Conservation (phyloP, 192 early-diverging fungal genomes). For the Linnemannia schmuckeri region DNA sequence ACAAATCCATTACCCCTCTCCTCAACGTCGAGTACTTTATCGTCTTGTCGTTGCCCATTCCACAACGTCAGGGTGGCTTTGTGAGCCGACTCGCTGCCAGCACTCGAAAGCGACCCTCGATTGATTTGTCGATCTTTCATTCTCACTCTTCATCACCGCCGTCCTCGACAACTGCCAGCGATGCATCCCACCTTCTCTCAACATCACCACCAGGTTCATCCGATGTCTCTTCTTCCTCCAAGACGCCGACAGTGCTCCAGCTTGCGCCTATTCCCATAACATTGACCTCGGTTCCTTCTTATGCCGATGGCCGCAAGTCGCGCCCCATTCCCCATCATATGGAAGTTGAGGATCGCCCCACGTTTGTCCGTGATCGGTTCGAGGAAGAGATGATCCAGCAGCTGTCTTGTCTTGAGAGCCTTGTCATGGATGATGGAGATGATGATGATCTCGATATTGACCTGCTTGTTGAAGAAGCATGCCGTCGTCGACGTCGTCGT, state of each 20-base stretch:
- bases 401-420: slow-evolving; percentile 39
- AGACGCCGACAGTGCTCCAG: background rate
- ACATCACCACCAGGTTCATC: background rate
- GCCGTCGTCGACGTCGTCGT: background rate
- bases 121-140: slow-evolving; percentile 20
- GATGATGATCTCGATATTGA: slow-evolving; percentile 22
- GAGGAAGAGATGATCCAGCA: slow-evolving; percentile 55
- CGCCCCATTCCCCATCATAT: slow-evolving; percentile 34
- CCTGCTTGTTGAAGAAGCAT: background rate
- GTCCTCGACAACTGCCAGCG: background rate
- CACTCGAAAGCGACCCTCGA: background rate
- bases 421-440: slow-evolving; percentile 40
- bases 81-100: slow-evolving; percentile 24
- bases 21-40: slow-evolving; percentile 35
- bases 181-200: background rate
- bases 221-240: background rate
- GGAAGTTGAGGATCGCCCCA: slow-evolving; percentile 24
- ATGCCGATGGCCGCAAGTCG: background rate
- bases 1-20: slow-evolving; percentile 17
- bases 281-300: slow-evolving; percentile 14
- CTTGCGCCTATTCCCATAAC: slow-evolving; percentile 34
- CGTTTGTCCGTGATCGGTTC: slow-evolving; percentile 43
- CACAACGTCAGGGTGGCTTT: slow-evolving; percentile 18
- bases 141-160: background rate
- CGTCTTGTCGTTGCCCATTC: slow-evolving; percentile 23